Conservation (phyloP, 148 eudicot genomes). For the Polygonum maritimum region DNA sequence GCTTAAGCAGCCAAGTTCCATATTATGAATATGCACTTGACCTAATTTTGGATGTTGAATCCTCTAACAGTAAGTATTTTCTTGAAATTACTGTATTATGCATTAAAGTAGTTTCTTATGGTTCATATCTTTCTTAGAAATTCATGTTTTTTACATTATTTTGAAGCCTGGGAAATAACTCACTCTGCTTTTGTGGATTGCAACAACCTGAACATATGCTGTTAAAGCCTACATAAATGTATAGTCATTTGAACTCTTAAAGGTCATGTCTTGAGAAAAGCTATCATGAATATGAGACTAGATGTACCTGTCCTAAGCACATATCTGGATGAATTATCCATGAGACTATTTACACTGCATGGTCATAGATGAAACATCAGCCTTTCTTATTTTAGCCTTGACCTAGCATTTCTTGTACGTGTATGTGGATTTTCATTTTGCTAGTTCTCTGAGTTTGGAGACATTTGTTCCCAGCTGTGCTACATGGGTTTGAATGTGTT, state of each 20-base stretch:
- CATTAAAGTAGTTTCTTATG: neutral
- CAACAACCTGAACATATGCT: neutral
- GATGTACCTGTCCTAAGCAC: neutral
- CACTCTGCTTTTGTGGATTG: neutral
- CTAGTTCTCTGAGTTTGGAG: neutral
- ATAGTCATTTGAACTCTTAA: neutral
- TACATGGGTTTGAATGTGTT: neutral
- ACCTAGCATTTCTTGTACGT: too few relatives aligned
- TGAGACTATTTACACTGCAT: neutral
- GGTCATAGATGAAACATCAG: neutral
- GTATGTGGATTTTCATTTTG: neutral
- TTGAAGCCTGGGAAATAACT: neutral
- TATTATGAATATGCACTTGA: constrained; percentile 63
- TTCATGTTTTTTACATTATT: neutral
- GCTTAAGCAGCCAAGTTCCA: constrained; percentile 67
- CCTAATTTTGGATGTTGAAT: constrained; percentile 57
- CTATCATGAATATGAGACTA: neutral
- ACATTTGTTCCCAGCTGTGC: neutral
- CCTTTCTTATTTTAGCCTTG: neutral
- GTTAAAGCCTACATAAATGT: neutral
- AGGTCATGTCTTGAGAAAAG: neutral
- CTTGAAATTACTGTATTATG: neutral
- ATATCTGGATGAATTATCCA: neutral
- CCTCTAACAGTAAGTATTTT: constrained; percentile 47
- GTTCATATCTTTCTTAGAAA: neutral